Conservation (phyloP, 1,284 basidiomycete species). For the Fereydounia khargensis region DNA sequence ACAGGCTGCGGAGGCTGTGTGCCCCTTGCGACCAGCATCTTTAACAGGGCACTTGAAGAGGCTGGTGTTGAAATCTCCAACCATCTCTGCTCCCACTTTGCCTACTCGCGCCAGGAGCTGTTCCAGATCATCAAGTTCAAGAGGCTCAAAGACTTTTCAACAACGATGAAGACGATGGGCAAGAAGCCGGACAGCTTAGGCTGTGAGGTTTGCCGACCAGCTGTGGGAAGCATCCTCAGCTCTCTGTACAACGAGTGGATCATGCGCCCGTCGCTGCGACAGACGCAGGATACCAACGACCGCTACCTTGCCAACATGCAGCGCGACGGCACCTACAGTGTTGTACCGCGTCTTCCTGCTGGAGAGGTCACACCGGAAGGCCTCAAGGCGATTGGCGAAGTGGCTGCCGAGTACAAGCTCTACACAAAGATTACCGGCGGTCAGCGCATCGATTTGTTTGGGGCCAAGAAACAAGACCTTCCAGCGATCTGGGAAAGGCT, state of each 20-base stretch:
- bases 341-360: constrained; percentile 70
- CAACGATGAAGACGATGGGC: constrained; percentile 65
- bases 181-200: constrained; percentile 64
- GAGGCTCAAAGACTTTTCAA: constrained; percentile 65
- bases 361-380: constrained; percentile 72
- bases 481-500: constrained; percentile 74
- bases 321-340: constrained; percentile 71
- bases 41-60: constrained; percentile 70
- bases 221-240: constrained; percentile 69
- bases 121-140: constrained; percentile 71
- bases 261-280: constrained; percentile 67
- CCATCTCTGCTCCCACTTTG: constrained; percentile 70
- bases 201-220: constrained; percentile 73
- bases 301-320: constrained; percentile 74
- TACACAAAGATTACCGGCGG: constrained; percentile 61
- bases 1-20: constrained; percentile 73
- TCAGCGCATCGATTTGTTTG: constrained; percentile 72
- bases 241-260: constrained; percentile 71
- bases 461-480: constrained; percentile 72
- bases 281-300: constrained; percentile 71
- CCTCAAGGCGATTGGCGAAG: constrained; percentile 68
- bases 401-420: constrained; percentile 70
- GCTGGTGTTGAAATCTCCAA: constrained; percentile 67
- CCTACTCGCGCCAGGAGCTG: constrained; percentile 69
- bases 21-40: constrained; percentile 64